A percentile compares a stretch with the other conserved stretches of the same genome.
These are phyloP conservation scores for Fusarium nisikadoi DNA, from an alignment of 2,329 filamentous ascomycete species.

Conservation along the genomic window DNA sequence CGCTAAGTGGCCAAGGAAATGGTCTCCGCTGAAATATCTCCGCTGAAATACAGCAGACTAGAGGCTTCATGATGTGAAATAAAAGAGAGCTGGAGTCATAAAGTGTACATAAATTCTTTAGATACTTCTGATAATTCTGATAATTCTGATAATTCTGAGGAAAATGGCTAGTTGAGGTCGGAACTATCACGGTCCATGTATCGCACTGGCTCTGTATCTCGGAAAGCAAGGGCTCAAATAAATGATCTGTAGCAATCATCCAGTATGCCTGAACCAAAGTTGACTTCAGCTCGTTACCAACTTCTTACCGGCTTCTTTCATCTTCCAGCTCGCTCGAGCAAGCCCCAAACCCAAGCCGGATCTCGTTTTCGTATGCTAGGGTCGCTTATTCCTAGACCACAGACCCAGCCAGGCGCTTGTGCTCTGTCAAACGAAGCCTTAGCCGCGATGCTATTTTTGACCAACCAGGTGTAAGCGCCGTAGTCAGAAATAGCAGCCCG, in stretches of 20 bases:
- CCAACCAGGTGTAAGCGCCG: neutral
- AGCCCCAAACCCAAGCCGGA: neutral
- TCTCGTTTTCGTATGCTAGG: slow-evolving; percentile 9
- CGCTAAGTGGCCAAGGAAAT: slow-evolving; percentile 11
- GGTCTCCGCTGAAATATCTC: neutral
- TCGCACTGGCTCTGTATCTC: too few species aligned
- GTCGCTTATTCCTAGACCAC: slow-evolving; percentile 16
- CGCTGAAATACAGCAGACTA: neutral
- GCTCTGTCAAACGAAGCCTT: neutral
- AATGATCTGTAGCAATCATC: neutral
- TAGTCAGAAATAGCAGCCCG: neutral
- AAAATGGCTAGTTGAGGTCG: too few species aligned
- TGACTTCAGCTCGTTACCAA: neutral
- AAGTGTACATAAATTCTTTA: neutral
- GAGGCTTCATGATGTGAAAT: neutral
- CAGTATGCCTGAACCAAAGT: neutral
- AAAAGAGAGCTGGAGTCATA: neutral
- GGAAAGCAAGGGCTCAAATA: neutral
- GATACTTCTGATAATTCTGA: too few species aligned
- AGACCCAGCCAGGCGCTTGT: slow-evolving; percentile 1
- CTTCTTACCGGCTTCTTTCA: neutral
- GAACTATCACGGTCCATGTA: neutral
- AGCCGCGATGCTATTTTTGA: slow-evolving; percentile 42
- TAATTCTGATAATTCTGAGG: too few species aligned
- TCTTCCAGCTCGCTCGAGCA: neutral